phyloP scores from a whole-genome alignment of 2,329 filamentous ascomycete species.

The Zymoseptoria crescenta region DNA sequence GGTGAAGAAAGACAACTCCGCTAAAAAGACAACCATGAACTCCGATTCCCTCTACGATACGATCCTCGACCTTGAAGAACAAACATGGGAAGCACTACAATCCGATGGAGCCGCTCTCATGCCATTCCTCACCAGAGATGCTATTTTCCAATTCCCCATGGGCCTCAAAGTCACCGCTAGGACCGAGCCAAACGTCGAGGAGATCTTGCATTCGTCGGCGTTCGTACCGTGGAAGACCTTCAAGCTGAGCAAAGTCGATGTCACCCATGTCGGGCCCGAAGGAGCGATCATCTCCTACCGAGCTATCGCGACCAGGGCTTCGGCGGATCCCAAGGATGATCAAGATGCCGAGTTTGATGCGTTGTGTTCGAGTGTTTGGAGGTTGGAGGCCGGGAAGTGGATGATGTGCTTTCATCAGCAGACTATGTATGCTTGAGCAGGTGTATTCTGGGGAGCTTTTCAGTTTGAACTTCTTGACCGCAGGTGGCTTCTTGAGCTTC shows the following conservation, averaged over 20 bases:
- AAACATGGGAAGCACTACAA: conserved; percentile 25
- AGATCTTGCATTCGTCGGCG: conserved; percentile 21
- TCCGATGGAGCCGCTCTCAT: conserved; percentile 17
- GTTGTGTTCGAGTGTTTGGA: conserved; percentile 25
- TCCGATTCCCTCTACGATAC: conserved; percentile 11
- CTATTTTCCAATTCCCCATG: conserved; percentile 22
- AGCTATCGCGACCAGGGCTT: conserved; percentile 19
- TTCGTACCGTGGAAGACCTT: conserved; percentile 27
- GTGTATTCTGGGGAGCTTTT: not conserved
- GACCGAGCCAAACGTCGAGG: conserved; percentile 20
- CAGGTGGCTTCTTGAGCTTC: no score
- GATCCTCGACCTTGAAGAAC: conserved; percentile 23
- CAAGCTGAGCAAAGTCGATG: conserved; percentile 21
- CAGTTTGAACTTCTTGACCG: not conserved
- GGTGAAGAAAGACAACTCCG: not conserved
- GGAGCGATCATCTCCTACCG: conserved; percentile 24
- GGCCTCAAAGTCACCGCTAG: conserved; percentile 23
- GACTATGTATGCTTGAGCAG: conserved; percentile 13
- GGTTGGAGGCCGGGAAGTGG: conserved; percentile 19
- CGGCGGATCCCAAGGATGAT: conserved; percentile 11
- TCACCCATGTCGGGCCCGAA: conserved; percentile 18
- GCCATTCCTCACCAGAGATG: conserved; percentile 22
- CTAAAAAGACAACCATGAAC: conserved; percentile 5
- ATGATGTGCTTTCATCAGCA: conserved; percentile 27
- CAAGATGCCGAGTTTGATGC: conserved; percentile 23